Percentiles rank a stretch among this genome's conserved stretches.
Evolutionary conservation across 2,329 filamentous ascomycete genomes (phyloP).

Genomic region (Colletotrichum sp.): DNA sequence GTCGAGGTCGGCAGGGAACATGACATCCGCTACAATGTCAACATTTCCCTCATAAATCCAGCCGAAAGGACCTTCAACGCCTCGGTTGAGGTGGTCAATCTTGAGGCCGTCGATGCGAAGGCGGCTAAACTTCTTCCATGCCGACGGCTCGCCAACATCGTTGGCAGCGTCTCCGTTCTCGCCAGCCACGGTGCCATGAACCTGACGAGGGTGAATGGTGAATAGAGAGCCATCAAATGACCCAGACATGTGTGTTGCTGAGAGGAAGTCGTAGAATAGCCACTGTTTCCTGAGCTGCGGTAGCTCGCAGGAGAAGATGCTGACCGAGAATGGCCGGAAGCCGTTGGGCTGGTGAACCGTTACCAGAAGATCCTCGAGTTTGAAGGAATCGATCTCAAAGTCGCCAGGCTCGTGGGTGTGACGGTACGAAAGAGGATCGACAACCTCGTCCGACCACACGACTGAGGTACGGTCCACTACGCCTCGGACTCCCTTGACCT

Average conservation of each 20-base stretch:
- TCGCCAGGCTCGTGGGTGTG: constrained; percentile 90
- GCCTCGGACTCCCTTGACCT: constrained; percentile 90
- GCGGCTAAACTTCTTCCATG: constrained; percentile 95
- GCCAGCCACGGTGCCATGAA: constrained; percentile 76
- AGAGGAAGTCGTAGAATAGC: constrained; percentile 97
- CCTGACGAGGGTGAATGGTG: constrained; percentile 93
- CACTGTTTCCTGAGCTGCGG: constrained; percentile 93
- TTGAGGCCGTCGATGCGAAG: constrained; percentile 91
- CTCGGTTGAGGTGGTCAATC: constrained; percentile 94
- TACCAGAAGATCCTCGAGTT: constrained; percentile 89
- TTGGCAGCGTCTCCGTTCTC: constrained; percentile 61
- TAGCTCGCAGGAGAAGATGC: constrained; percentile 94
- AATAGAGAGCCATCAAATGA: constrained; percentile 96
- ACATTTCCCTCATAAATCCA: constrained; percentile 99
- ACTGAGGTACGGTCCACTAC: constrained; percentile 91
- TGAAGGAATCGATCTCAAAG: constrained; percentile 97
- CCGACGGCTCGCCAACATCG: constrained; percentile 67
- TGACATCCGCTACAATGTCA: constrained; percentile 94
- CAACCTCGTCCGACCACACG: constrained; percentile 67
- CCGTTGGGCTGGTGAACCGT: constrained; percentile 89
- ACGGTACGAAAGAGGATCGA: constrained; percentile 86
- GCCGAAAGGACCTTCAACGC: constrained; percentile 90
- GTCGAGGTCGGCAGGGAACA: constrained; percentile 88
- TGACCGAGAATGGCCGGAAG: constrained; percentile 94
- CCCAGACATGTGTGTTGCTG: constrained; percentile 94